Base-by-base conservation (phyloP, 75 land plant genomes). In the Pinus taeda region DNA sequence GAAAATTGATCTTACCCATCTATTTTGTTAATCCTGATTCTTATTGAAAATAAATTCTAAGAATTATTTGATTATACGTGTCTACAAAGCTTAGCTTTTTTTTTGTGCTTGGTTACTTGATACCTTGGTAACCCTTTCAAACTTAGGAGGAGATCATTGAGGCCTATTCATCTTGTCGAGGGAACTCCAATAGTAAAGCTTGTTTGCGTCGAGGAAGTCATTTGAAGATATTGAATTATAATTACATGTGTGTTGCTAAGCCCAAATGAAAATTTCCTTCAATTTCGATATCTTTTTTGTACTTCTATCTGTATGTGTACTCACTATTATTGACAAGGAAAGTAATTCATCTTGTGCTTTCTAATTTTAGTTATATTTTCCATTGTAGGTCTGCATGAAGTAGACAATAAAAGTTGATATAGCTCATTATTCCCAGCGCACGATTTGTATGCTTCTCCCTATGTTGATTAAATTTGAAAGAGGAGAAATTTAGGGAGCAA, bases 81-180 rank as follows among this genome's bases (percentile, higher is more conserved):
- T 45, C 53, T 36, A 42, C 33, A 65, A 36, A 65, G 69, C 7
- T 6, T 65, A 33, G 33, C 14, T 49, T 49, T 49, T 11, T 49
- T 49, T 65, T 65, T 0, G 42, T 49, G 17, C 5, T 36, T 65
- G 20, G 18, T 36, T 36, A 36, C 36, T 37, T 69, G 53, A 69
- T 69, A 11, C 75, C 20, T 74, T 92, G 97, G 88, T 89, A 89
- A 66, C 81, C 83, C 73, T 79, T 62, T 26, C 69, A 83, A 81
- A 57, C 90, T 55, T 83, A 74, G 83, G 79, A 88, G 63, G 90
- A 95, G 69, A 80, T 93, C n/a, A 78, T 74, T 57, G 67, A 36
- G 39, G 57, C 79, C 20, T 95, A 96, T 69, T 94, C 98, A 53
- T 85, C 80, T 79, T 95, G 98, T 64, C 85, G 86, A 36, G 89